Conservation (phyloP, 129 eudicot genomes). For the Silybum marianum region DNA sequence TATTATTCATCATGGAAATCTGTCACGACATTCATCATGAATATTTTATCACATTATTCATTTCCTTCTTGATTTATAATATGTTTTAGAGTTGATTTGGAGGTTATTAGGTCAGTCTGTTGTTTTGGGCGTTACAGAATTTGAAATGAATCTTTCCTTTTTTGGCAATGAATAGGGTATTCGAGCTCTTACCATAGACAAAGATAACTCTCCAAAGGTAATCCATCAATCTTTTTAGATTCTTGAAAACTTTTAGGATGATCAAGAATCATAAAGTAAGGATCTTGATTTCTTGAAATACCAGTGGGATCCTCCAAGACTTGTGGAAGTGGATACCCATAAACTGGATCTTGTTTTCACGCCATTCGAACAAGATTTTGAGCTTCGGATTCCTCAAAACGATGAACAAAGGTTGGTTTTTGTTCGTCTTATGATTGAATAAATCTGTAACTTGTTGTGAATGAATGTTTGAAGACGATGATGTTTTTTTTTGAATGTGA, state of each 20-base stretch:
- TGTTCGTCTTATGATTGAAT: neutral
- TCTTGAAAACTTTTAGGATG: neutral
- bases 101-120: neutral
- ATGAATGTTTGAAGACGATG: constrained; percentile 7
- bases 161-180: constrained; percentile 57
- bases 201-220: constrained; percentile 93
- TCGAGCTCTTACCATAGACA: constrained; percentile 87
- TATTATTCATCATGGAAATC: neutral
- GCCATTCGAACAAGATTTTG: constrained; percentile 73
- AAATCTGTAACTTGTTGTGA: neutral
- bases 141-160: neutral
- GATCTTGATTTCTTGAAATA: neutral
- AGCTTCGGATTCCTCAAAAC: constrained; percentile 67
- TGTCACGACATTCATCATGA: neutral
- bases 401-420: constrained; percentile 66
- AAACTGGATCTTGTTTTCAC: constrained; percentile 57
- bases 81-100: neutral
- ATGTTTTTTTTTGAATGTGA: neutral
- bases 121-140: neutral
- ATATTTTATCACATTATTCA: too few relatives aligned
- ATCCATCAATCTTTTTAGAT: neutral
- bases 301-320: constrained; percentile 84
- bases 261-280: neutral
- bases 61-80: neutral
- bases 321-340: constrained; percentile 58